A percentile compares a stretch with the other conserved stretches of the same genome.
Conservation (phyloP, 352 stramenopile species). For the Pilasporangium apinafurcum region DNA sequence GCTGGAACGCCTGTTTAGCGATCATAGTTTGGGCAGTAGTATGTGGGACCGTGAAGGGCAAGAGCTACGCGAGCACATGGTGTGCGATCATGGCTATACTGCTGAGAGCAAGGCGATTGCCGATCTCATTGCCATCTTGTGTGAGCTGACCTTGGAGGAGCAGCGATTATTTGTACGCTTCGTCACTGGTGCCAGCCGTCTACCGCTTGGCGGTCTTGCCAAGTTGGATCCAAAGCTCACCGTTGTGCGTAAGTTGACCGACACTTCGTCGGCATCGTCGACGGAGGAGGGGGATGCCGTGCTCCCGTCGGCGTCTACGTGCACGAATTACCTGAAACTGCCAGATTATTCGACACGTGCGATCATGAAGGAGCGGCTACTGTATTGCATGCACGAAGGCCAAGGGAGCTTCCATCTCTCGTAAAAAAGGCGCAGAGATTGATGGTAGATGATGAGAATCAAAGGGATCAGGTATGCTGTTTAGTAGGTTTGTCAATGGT, state of each 20-base stretch:
- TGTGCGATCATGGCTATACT: conserved; percentile 85
- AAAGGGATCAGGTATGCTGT: too few species aligned
- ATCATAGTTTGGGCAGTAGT: conserved; percentile 24
- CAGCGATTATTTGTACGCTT: conserved; percentile 86
- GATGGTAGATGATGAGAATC: background rate
- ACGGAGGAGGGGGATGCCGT: conserved; percentile 34
- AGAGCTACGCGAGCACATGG: conserved; percentile 68
- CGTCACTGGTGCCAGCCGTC: conserved; percentile 81
- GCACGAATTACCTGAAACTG: conserved; percentile 89
- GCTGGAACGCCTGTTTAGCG: conserved; percentile 59
- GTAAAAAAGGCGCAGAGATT: conserved; percentile 8
- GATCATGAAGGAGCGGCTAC: conserved; percentile 58
- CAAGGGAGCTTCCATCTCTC: conserved; percentile 84
- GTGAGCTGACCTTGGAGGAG: conserved; percentile 54
- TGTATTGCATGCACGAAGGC: conserved; percentile 83
- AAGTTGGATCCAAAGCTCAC: conserved; percentile 84
- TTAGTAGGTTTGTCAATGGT: too few species aligned
- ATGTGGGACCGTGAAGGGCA: conserved; percentile 71
- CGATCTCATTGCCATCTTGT: conserved; percentile 72
- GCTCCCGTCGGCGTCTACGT: conserved; percentile 84
- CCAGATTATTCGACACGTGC: conserved; percentile 84
- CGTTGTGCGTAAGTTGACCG: conserved; percentile 78
- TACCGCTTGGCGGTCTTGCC: conserved; percentile 78
- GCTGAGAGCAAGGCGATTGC: conserved; percentile 51
- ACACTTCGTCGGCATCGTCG: conserved; percentile 6